Base-by-base conservation (phyloP, 768 basidiomycete species). In the Lentinula sp. region DNA sequence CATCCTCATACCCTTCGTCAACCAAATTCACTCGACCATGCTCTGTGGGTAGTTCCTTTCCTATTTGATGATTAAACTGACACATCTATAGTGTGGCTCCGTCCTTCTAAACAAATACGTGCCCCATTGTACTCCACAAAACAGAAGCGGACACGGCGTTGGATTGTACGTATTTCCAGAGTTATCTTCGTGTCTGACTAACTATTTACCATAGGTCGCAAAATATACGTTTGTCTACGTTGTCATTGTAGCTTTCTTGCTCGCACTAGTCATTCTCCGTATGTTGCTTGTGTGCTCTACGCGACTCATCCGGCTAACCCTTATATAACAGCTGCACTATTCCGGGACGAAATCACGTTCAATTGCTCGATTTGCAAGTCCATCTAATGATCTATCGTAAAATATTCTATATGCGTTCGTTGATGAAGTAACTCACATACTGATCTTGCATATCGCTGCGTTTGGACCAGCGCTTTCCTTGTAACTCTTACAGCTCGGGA, bases 51-150 rank as follows among this genome's bases (percentile, higher is more conserved):
- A 6, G 28, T 6, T 4, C 41, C 10, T 7, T 13, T 50, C 42
- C 54, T 12, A 36, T 15, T 35, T 57, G 61, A 20, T 15, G 15
- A 20, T 48, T 15, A 6, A 3, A 6, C 16, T 51, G 18, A 63
- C 64, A 9, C 66, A 43, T 15, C 10, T 59, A 9, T 60, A 93
- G 91, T 98, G 81, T 98, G 97, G 95, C 81, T 98, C 52, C 89
- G 92, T 48, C 93, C 93, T 2, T 93, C 91, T 51, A 94, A 93
- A 76, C 94, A 95, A 74, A 96, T 96, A 63, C 89, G 93, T 41
- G 80, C 95, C 20, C 94, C 95, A 10, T 79, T 98, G 61, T 98
- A 94, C 81, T 94, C 92, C 12, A 91, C 91, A 59, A 95, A 95
- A 76, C 93, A 95, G 76, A 92, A 93, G 77, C 81, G 90, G 65